phyloP scores from a whole-genome alignment of 768 basidiomycete species.

The Lactarius quietus region DNA sequence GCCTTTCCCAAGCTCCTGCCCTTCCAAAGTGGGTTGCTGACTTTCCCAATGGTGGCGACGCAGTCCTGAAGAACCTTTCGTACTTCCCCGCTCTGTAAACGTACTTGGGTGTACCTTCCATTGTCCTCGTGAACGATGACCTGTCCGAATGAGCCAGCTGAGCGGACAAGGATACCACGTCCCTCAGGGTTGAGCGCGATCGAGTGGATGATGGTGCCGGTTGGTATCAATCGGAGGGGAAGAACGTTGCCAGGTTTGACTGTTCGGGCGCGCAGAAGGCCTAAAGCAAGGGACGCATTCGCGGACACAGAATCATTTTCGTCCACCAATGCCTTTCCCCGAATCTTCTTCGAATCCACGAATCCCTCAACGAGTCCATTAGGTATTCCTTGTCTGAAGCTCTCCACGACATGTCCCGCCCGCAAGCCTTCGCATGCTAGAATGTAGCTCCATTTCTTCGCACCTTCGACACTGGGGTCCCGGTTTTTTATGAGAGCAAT shows the following conservation, averaged over 20 bases:
- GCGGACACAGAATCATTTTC: slow-evolving; percentile 35
- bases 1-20: slow-evolving; percentile 86
- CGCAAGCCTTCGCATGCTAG: slow-evolving; percentile 86
- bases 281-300: slow-evolving; percentile 67
- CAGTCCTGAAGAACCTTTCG: slow-evolving; percentile 78
- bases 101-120: slow-evolving; percentile 74
- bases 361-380: slow-evolving; percentile 59
- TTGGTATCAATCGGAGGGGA: slow-evolving; percentile 85
- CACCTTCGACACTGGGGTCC: slow-evolving; percentile 48
- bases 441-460: slow-evolving; percentile 81
- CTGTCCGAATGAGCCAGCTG: slow-evolving; percentile 84
- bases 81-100: slow-evolving; percentile 90
- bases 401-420: slow-evolving; percentile 84
- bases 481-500: slow-evolving; percentile 83
- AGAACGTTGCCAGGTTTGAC: slow-evolving; percentile 92
- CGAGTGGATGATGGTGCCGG: slow-evolving; percentile 87
- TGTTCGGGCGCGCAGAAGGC: slow-evolving; percentile 78
- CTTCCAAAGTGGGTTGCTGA: slow-evolving; percentile 91
- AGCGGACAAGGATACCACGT: slow-evolving; percentile 78
- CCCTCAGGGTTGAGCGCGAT: slow-evolving; percentile 74
- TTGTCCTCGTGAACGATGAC: slow-evolving; percentile 73
- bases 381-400: slow-evolving; percentile 81
- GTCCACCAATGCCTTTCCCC: slow-evolving; percentile 28
- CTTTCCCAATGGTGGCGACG: slow-evolving; percentile 85
- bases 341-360: slow-evolving; percentile 30